Evolutionary conservation across 176 grass and related monocot species (phyloP).

Genomic region (Eragrostis curvula): DNA sequence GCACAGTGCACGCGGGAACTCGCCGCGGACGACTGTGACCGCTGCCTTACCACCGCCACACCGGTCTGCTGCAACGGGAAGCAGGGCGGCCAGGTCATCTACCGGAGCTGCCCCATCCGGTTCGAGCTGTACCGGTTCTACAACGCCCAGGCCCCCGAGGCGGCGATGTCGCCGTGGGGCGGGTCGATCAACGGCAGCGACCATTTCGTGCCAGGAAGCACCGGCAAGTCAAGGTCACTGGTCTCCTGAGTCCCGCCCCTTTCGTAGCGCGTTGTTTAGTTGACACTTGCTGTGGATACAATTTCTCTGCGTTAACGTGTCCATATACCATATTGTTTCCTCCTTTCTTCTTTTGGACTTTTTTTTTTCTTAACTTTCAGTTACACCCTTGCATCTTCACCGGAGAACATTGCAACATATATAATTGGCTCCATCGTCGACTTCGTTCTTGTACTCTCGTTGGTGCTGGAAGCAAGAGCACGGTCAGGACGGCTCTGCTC

Average conservation of each 20-base stretch:
- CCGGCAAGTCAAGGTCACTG: slow-evolving; percentile 21
- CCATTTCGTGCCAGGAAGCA: not conserved
- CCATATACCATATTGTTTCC: too few species aligned
- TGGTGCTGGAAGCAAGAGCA: not conserved
- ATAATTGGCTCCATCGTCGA: not conserved
- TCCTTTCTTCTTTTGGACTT: too few species aligned
- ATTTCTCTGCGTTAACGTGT: too few species aligned
- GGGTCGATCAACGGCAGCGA: not conserved
- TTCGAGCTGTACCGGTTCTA: slow-evolving; percentile 50
- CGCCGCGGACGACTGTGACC: slow-evolving; percentile 29
- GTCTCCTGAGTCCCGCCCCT: too few species aligned
- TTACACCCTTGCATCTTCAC: not conserved
- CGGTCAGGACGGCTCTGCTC: slow-evolving; percentile 26
- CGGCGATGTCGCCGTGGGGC: slow-evolving; percentile 30
- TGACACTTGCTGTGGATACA: too few species aligned
- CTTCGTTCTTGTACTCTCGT: not conserved
- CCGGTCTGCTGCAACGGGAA: not conserved
- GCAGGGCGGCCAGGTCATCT: not conserved
- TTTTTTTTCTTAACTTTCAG: too few species aligned
- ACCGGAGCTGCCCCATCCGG: slow-evolving; percentile 36
- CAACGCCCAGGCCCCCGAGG: slow-evolving; percentile 17
- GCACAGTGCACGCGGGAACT: slow-evolving; percentile 66
- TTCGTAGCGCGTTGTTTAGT: too few species aligned
- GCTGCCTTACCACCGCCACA: not conserved
- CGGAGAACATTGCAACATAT: too few species aligned